A percentile compares a stretch with the other conserved stretches of the same genome.
Conservation (phyloP, 805 yeast species). For the Jamesozyma piceae region DNA sequence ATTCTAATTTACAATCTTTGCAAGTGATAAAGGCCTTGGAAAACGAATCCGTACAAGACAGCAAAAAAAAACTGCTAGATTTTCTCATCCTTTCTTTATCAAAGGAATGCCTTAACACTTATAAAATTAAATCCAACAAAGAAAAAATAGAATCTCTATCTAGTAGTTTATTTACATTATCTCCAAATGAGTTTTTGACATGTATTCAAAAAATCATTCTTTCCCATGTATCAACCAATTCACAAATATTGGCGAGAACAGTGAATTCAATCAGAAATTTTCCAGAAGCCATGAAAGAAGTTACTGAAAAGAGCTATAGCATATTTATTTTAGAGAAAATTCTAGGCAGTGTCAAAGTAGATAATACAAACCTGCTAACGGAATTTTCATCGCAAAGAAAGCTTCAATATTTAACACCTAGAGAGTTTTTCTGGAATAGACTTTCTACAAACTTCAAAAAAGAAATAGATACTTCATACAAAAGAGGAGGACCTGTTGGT, state of each 20-base stretch:
- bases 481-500: conserved; percentile 31
- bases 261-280: conserved; percentile 25
- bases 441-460: conserved; percentile 20
- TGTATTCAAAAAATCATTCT: conserved; percentile 19
- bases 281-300: conserved; percentile 17
- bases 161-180: conserved; percentile 14
- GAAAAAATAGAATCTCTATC: conserved; percentile 8
- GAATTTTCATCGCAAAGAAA: conserved; percentile 15
- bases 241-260: conserved; percentile 19
- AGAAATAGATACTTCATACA: conserved; percentile 26
- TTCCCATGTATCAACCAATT: conserved; percentile 11
- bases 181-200: conserved; percentile 17
- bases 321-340: conserved; percentile 13
- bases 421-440: conserved; percentile 22
- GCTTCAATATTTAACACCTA: conserved; percentile 11
- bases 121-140: conserved; percentile 6
- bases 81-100: conserved; percentile 11
- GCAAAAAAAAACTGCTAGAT: conserved; percentile 16
- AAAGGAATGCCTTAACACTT: conserved; percentile 10
- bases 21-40: conserved; percentile 21
- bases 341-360: conserved; percentile 10
- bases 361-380: conserved; percentile 11
- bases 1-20: conserved; percentile 21
- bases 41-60: conserved; percentile 11
- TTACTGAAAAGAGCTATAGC: conserved; percentile 9